Conservation (phyloP, 192 early-diverging fungal genomes). For the Obelidium mucronatum region DNA sequence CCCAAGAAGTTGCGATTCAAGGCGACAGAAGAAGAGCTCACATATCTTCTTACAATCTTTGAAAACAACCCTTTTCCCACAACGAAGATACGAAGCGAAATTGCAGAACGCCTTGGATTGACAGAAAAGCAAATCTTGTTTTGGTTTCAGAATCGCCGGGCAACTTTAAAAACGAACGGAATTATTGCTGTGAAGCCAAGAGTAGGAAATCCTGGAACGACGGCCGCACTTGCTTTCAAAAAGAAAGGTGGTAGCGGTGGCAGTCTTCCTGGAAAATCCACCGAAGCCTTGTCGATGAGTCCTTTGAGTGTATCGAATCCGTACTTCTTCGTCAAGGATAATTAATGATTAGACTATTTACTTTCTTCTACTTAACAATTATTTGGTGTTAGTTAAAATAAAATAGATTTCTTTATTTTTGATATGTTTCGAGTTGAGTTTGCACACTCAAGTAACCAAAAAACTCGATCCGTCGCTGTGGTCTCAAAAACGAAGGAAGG, state of each 20-base stretch:
- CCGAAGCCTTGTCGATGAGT: no score
- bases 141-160: conserved; percentile 96
- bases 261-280: no score
- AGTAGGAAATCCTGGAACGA: background rate
- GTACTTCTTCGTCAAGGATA: background rate
- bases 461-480: conserved; percentile 9
- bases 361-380: no score
- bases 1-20: conserved; percentile 7
- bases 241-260: background rate
- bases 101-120: conserved; percentile 86
- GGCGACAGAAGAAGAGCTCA: conserved; percentile 58
- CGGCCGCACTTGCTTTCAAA: background rate
- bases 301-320: background rate
- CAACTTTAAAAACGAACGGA: conserved; percentile 11
- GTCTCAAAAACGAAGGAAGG: background rate
- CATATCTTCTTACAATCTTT: conserved; percentile 78
- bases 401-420: background rate
- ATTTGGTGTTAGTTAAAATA: no score
- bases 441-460: conserved; percentile 23
- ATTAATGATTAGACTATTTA: no score
- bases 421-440: conserved; percentile 21
- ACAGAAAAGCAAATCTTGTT: conserved; percentile 93
- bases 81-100: conserved; percentile 74
- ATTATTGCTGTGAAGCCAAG: conserved; percentile 3
- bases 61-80: conserved; percentile 85